These are phyloP conservation scores for Stipa capillata DNA, from an alignment of 176 grass and related monocot species.

Conservation along the genomic window DNA sequence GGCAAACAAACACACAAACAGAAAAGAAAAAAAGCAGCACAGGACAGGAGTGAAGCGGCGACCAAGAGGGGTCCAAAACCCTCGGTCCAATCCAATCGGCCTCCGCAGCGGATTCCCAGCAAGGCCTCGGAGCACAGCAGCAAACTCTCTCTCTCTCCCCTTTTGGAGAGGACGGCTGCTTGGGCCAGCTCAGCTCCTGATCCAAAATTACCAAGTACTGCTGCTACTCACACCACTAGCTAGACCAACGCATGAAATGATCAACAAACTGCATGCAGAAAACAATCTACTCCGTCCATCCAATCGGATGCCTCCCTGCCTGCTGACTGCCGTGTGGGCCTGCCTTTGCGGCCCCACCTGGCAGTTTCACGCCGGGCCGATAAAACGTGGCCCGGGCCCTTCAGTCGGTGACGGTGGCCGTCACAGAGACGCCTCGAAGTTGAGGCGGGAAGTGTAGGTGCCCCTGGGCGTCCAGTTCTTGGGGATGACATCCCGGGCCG, in stretches of 20 bases:
- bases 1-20: neutral
- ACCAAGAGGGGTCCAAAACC: constrained; percentile 35
- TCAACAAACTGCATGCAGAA: neutral
- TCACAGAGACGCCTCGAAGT: constrained; percentile 47
- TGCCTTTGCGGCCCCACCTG: constrained; percentile 39
- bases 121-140: too few relatives aligned
- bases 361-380: neutral
- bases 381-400: constrained; percentile 28
- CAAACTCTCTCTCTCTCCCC: constrained; percentile 39
- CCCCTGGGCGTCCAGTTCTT: constrained; percentile 84
- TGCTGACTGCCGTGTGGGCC: constrained; percentile 28
- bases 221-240: constrained; percentile 22
- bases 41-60: neutral
- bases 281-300: neutral
- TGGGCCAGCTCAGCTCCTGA: neutral
- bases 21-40: neutral
- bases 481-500: constrained; percentile 81
- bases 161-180: constrained; percentile 73
- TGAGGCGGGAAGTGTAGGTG: constrained; percentile 96
- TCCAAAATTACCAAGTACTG: neutral
- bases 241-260: neutral
- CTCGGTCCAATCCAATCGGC: neutral
- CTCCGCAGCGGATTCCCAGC: constrained; percentile 30
- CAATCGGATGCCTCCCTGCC: too few relatives aligned
- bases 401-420: too few relatives aligned